Conservation (phyloP, 2,329 filamentous ascomycete genomes). For the Periconia sp. region DNA sequence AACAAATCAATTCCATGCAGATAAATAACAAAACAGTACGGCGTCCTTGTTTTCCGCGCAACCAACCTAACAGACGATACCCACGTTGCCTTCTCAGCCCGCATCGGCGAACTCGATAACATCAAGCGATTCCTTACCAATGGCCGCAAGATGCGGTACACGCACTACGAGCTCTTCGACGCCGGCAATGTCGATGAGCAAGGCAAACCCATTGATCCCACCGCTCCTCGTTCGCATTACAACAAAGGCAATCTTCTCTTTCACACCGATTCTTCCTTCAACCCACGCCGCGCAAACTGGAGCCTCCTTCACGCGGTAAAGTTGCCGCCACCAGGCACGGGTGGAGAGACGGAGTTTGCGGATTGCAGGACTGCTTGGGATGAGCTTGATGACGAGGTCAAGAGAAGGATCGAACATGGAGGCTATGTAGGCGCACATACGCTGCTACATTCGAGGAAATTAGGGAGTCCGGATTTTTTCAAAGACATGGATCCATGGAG, state of each 20-base stretch:
- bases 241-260: constrained; percentile 42
- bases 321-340: constrained; percentile 25
- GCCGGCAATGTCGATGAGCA: constrained; percentile 58
- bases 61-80: constrained; percentile 54
- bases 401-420: constrained; percentile 24
- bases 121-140: constrained; percentile 52
- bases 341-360: constrained; percentile 30
- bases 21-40: constrained; percentile 42
- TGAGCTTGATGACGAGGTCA: constrained; percentile 28
- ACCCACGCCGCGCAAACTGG: constrained; percentile 27
- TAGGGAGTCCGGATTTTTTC: constrained; percentile 54
- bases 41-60: constrained; percentile 55
- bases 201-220: constrained; percentile 46
- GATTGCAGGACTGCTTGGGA: constrained; percentile 30
- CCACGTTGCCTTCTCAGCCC: constrained; percentile 55
- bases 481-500: constrained; percentile 46
- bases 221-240: constrained; percentile 45
- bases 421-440: constrained; percentile 32
- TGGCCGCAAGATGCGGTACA: constrained; percentile 52
- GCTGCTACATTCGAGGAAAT: constrained; percentile 56
- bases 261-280: constrained; percentile 33
- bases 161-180: constrained; percentile 58
- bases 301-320: constrained; percentile 24
- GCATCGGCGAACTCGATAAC: constrained; percentile 60
- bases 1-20: background rate